A percentile compares a stretch with the other conserved stretches of the same genome.
Conservation (phyloP, 495 filamentous ascomycete genomes). For the Cladorrhinum samala region DNA sequence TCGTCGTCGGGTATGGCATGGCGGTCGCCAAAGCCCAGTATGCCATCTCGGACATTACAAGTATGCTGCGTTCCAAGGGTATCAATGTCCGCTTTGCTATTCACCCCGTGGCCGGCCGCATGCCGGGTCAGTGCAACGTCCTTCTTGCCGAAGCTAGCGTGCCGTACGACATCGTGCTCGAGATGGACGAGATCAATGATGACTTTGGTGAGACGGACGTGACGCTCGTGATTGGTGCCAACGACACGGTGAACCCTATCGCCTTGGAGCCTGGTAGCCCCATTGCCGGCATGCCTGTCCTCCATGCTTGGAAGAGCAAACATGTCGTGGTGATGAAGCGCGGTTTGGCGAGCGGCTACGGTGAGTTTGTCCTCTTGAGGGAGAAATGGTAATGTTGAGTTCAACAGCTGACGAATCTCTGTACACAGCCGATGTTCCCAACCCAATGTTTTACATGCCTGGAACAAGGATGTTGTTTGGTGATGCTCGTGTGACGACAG, state of each 20-base stretch:
- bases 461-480: conserved; percentile 80
- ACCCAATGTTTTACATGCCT: conserved; percentile 84
- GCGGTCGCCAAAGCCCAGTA: conserved; percentile 84
- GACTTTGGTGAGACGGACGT: conserved; percentile 76
- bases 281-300: conserved; percentile 79
- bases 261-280: conserved; percentile 69
- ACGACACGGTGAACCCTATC: conserved; percentile 82
- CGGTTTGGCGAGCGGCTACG: conserved; percentile 74
- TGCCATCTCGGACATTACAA: conserved; percentile 69
- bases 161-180: conserved; percentile 77
- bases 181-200: conserved; percentile 90
- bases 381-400: not conserved
- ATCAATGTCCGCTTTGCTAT: conserved; percentile 80
- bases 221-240: conserved; percentile 80
- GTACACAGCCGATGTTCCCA: conserved; percentile 65
- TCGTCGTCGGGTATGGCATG: conserved; percentile 83
- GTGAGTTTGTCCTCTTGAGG: conserved; percentile 41
- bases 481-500: conserved; percentile 72
- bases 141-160: conserved; percentile 75
- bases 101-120: conserved; percentile 74
- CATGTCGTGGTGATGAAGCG: conserved; percentile 85
- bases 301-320: conserved; percentile 86
- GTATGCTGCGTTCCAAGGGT: conserved; percentile 60
- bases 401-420: conserved; percentile 7
- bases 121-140: conserved; percentile 85